These are phyloP conservation scores for Lathyrus oleraceus DNA, from an alignment of 306 rosid genomes.

Conservation along the genomic window DNA sequence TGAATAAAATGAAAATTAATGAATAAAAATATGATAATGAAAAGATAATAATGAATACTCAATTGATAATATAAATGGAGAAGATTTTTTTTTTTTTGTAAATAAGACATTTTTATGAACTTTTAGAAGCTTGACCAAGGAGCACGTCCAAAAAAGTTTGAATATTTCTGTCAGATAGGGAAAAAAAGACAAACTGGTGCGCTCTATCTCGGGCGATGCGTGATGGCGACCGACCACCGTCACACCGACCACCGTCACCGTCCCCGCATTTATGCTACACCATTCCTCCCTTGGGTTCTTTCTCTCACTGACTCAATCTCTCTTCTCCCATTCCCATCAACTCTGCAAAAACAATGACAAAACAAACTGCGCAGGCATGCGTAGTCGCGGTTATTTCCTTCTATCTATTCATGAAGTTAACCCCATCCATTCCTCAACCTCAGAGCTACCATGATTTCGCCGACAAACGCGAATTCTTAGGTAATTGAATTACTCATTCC, in stretches of 20 bases:
- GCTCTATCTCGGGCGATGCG: not conserved
- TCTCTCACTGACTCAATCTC: not conserved
- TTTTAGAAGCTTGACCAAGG: no score
- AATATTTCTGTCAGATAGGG: no score
- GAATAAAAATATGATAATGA: no score
- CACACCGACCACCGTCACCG: conserved; percentile 31
- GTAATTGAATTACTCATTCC: conserved; percentile 32
- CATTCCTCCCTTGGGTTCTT: not conserved
- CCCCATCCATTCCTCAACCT: conserved; percentile 81
- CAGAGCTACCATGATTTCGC: conserved; percentile 84
- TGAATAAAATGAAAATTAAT: no score
- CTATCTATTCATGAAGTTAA: conserved; percentile 60
- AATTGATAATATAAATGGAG: no score
- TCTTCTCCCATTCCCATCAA: conserved; percentile 1
- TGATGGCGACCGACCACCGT: conserved; percentile 20
- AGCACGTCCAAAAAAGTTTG: no score
- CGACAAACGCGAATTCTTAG: conserved; percentile 64
- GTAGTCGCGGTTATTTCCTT: conserved; percentile 50
- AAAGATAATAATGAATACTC: no score
- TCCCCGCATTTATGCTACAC: not conserved
- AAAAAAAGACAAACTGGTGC: not conserved
- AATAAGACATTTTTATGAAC: no score
- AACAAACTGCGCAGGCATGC: conserved; percentile 48
- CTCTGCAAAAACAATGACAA: conserved; percentile 46
- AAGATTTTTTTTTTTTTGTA: no score